Evolutionary conservation across 176 grass and related monocot species (phyloP), one percentile per base, ranked within the genome.

Genomic region (Triticum turgidum): DNA sequence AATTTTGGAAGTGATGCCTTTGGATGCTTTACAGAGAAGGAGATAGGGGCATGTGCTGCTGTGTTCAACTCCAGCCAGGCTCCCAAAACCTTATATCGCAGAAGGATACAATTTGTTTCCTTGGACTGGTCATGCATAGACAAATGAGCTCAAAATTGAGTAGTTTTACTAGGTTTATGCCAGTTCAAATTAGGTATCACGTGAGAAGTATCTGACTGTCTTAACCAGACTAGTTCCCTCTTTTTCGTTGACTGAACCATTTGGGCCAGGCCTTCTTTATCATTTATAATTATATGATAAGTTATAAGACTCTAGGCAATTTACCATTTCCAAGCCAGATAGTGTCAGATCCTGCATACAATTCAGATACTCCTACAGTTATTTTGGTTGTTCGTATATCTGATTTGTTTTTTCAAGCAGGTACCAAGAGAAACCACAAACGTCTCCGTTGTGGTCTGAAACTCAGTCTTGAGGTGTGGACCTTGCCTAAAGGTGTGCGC

Each of bases 401-500:
- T 76, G 45, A 47, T 88, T 71, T 79, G 30, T 25, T 10, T 9
- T 61, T 84, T 41, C 75, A 79, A 84, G 69, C 62, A 89, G 76
- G 81, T 22, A 64, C 32, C 13, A 72, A 72, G 3, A 39, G 49
- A 58, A 83, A 61, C n/a, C 49, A 27, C 35, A 69, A 30, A 11
- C 75, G 17, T 62, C 13, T 41, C 21, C 91, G 91, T 82, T 76
- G 85, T 85, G 80, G 85, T 63, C 22, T 47, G 27, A 81, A 76
- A 69, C 35, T 87, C 18, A 82, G 77, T 32, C 81, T 93, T 72
- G 62, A 93, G 12, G 42, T 93, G 39, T 88, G 88, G 91, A 90
- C 73, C 41, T 65, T 86, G 69, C 85, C 85, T 82, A 81, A 88
- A 54, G 70, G 80, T 71, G 69, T 90, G 61, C 72, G 45, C 65